Base-by-base conservation (phyloP, 2,329 filamentous ascomycete species). In the Trichocomaceae sp. region DNA sequence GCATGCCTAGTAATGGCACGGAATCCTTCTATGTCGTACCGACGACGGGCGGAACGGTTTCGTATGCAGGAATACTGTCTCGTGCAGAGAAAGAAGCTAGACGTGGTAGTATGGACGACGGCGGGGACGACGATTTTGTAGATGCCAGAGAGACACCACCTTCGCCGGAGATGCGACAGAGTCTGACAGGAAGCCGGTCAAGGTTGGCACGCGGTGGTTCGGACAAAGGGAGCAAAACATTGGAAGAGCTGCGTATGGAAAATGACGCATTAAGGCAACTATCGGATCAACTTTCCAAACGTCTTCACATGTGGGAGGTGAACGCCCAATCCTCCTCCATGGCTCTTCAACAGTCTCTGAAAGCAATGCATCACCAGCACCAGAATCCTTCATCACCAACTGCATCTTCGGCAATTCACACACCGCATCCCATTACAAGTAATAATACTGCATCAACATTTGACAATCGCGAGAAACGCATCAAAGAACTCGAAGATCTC, bases 21-120 rank as follows among this genome's bases (percentile, higher is more conserved):
- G 80, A 83, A 60, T 93, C 88, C 8, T 99, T 99, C 74, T 97
- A 96, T 68, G 87, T 97, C 1, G 93, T 99, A 1, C 93, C 92
- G 3, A 88, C 88, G 0, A 90, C 88, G 17, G 92, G 93, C 5
- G 90, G 92, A 60, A 96, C 90, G 2, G 86, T 91, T 57, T 93
- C 90, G 0, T 99, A 97, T 66, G 91, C 93, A 45, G 90, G 87
- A 59, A 96, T 99, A 51, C 76, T 96, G 19, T 86, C 72, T 31
- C 71, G 76, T 23, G 73, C 73, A 7, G 72, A 76, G 58, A 77
- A 74, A 52, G 69, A 74, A 52, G 66, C 69, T 7, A 70, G 70
- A 23, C 63, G 67, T 22, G 73, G 69, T 39, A 76, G 77, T 57
- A 74, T 80, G 2, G 81, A 84, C n/a, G 81, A 86, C 29, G 83